Conservation (phyloP, 371 early-diverging fungal species). For the Mortierella polycephala region DNA sequence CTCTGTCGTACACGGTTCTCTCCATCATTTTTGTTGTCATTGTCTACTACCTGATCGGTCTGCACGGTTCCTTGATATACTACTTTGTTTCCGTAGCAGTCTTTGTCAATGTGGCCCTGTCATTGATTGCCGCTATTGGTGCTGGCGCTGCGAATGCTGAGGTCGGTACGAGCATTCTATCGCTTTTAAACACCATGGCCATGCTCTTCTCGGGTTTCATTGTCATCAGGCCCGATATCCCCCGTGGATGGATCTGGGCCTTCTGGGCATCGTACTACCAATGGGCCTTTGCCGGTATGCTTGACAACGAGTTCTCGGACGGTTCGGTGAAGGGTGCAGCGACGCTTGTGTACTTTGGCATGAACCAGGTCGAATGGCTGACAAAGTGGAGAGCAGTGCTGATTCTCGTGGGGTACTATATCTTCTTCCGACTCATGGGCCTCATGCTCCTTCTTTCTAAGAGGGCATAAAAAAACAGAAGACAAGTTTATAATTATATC, state of each 20-base stretch:
- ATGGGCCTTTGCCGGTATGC: constrained; percentile 45
- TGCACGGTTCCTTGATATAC: constrained; percentile 39
- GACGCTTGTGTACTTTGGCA: constrained; percentile 38
- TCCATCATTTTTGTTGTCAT: constrained; percentile 47
- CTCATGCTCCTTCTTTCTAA: constrained; percentile 40
- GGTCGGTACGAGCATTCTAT: constrained; percentile 45
- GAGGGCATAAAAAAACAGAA: constrained; percentile 34
- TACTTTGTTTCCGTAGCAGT: constrained; percentile 46
- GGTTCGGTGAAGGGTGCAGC: constrained; percentile 27
- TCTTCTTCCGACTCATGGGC: constrained; percentile 44
- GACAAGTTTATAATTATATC: neutral
- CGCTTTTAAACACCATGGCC: constrained; percentile 53
- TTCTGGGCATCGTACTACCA: constrained; percentile 54
- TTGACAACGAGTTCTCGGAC: constrained; percentile 40
- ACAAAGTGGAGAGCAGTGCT: constrained; percentile 46
- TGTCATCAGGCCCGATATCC: constrained; percentile 38
- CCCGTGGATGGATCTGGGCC: constrained; percentile 53
- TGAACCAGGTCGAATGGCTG: constrained; percentile 39
- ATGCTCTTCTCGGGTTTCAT: constrained; percentile 54
- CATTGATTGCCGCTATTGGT: constrained; percentile 49
- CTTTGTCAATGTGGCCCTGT: constrained; percentile 51
- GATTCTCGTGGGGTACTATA: constrained; percentile 39
- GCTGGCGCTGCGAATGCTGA: constrained; percentile 51
- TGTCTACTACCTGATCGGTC: constrained; percentile 44
- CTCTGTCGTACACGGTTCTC: constrained; percentile 46